Evolutionary conservation across 441 rosid species (phyloP), one percentile per base, ranked within the genome.

Genomic region (Syzygium syzygioides): DNA sequence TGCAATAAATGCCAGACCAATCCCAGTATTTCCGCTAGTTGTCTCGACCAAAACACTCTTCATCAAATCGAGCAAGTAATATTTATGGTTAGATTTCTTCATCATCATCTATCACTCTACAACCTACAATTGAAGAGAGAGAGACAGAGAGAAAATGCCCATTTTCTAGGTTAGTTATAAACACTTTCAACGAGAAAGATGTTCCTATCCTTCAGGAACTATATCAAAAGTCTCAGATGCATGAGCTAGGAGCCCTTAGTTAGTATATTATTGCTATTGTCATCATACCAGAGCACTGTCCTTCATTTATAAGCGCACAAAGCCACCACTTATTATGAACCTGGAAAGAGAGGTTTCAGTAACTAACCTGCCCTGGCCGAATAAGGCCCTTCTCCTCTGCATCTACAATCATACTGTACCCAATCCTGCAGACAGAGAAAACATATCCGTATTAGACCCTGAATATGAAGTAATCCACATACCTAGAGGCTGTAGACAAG

Each of bases 11-110:
- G 87, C 87, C 87, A 88, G 83, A 30, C 90, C 87, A 1, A 88
- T 88, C 18, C 87, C 90, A 86, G 90, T 88, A 88, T 88, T 88
- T 41, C 90, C 90, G 3, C 90, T 88, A 41, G 90, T 88, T 10
- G 87, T 86, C 66, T 88, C 90, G 0, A 88, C 60, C 60, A 88
- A 57, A 60, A 88, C 87, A 52, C 85, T 64, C 90, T 88, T 87
- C 52, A 59, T 64, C 9, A 55, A 66, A 34, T 76, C 3, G 0
- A 76, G 83, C 83, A 41, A 76, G n/a, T 76, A 41, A 23, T 41
- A 41, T 23, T 41, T 41, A 76, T 41, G n/a, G 83, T 76, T 76
- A 76, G 52, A 23, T 41, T 23, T 76, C 52, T 7, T 76, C n/a
- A 3, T 76, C 53, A 23, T 41, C 83, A 76, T 76, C 83, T 23